Base-by-base conservation (phyloP, 331 rosid genomes). In the Rosa hybrid region DNA sequence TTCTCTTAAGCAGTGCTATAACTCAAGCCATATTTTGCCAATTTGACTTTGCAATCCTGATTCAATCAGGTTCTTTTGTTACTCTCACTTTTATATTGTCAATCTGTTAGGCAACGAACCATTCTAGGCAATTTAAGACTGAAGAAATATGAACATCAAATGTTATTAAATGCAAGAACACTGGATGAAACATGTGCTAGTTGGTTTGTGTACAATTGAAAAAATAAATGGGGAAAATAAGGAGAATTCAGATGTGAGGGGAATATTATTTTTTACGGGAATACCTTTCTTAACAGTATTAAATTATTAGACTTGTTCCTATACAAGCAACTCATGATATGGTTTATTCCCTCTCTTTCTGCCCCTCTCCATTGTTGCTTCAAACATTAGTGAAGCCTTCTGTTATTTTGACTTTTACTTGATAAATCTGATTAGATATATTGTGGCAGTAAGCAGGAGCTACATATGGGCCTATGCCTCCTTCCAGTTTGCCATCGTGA, bases 391-490 rank as follows among this genome's bases (percentile, higher is more conserved):
- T 46, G 9, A 48, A 82, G 44, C 64, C 20, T 62, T 68, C 53
- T 76, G 17, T 23, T 54, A 42, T 76, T 67, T 30, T 63, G 64
- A 44, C 7, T 56, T 75, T 23, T 65, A 38, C 46, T 51, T 20
- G 46, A 27, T 57, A 17, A 59, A 68, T 56, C 71, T 70, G 84
- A 76, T 80, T 74, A 56, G 72, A 56, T 4, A 21, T 59, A 62
- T 74, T 46, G 64, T 88, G 80, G 84, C 91, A 91, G 97, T 87
- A 74, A 92, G 89, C 89, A 82, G 90, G 83, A 86, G 88, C 77
- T 92, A 87, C 90, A 84, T 89, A 77, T 92, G 96, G 97, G 94
- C 94, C 53, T 91, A 91, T 86, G 94, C 96, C 67, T 91, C 91
- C 79, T 92, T 92, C 91, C 97, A 92, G 92, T 92, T 92, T 30